Base-by-base conservation (phyloP, 2,329 filamentous ascomycete genomes). In the Pseudocercospora fijiensis region DNA sequence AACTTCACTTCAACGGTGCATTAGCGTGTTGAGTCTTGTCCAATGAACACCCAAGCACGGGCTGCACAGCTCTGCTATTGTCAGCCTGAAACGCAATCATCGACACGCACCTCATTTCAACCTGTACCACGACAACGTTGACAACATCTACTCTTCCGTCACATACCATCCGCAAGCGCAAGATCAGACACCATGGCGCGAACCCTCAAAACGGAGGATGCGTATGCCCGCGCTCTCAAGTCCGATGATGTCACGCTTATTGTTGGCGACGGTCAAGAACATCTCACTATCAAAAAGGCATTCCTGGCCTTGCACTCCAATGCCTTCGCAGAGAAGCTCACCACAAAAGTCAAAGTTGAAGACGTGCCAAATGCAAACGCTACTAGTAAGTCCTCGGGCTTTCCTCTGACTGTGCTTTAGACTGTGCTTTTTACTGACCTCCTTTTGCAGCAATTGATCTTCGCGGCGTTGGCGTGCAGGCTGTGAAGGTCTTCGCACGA, bases 401-500 rank as follows among this genome's bases (percentile, higher is more conserved):
- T 16, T 27, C 24, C 13, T 47, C 43, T 11, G 4, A 8, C 6
- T 27, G 11, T 27, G 13, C 13, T 47, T 18, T 11, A 4, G 4
- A 6, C 3, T 3, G 6, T 27, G 2, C 24, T 26, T 52, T 10
- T 28, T 53, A 53, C 24, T 53, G 49, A 53, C n/a, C n/a, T n/a
- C n/a, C n/a, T 26, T 28, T 10, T 53, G 10, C 10, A 53, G 49
- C 24, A 4, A 53, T 53, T 18, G 49, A 41, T 4, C 55, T 57
- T 16, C 30, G 37, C 13, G 30, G 30, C 9, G 30, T 57, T 1
- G 55, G 55, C 55, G 55, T 27, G 2, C 37, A 41, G 30, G 55
- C 55, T 10, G 55, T 57, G n/a, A 57, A 57, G 55, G 37, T 43
- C 11, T 57, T 57, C 22, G 55, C 55, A 6, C 18, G 37, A 43